Conservation (phyloP, 345 rosid species). For the Eucalyptus fibrosa region DNA sequence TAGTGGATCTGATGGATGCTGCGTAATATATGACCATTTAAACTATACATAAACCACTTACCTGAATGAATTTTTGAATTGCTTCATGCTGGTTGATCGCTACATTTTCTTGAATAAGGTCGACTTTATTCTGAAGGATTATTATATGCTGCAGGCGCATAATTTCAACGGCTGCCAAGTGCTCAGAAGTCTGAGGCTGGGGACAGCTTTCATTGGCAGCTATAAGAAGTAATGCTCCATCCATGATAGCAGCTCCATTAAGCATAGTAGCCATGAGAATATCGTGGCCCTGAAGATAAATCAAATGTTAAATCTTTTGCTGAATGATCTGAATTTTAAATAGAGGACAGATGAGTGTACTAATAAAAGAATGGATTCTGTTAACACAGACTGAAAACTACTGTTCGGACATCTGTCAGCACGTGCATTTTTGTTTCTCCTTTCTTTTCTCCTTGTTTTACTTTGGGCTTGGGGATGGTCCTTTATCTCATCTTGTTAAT, state of each 20-base stretch:
- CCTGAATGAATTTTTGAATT: constrained; percentile 78
- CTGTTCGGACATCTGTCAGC: background rate
- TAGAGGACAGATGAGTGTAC: background rate
- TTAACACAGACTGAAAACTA: background rate
- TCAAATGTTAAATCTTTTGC: background rate
- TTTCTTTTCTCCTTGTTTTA: background rate
- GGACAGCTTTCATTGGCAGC: constrained; percentile 99
- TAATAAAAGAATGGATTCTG: background rate
- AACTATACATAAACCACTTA: background rate
- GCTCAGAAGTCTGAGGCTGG: constrained; percentile 98
- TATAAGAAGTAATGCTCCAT: constrained; percentile 88
- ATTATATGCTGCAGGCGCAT: constrained; percentile 91
- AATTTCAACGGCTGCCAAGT: constrained; percentile 93
- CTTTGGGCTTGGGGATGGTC: background rate
- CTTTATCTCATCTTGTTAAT: background rate
- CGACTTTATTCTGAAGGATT: constrained; percentile 93
- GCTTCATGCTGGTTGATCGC: constrained; percentile 90
- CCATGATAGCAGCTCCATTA: constrained; percentile 99
- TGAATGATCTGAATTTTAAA: background rate
- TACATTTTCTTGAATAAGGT: constrained; percentile 88
- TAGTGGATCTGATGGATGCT: background rate
- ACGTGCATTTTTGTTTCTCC: background rate
- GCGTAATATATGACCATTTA: background rate
- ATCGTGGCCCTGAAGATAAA: constrained; percentile 68
- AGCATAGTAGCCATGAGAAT: constrained; percentile 99